Conservation (phyloP, 2,329 filamentous ascomycete genomes). For the Trichophyton benhamiae region DNA sequence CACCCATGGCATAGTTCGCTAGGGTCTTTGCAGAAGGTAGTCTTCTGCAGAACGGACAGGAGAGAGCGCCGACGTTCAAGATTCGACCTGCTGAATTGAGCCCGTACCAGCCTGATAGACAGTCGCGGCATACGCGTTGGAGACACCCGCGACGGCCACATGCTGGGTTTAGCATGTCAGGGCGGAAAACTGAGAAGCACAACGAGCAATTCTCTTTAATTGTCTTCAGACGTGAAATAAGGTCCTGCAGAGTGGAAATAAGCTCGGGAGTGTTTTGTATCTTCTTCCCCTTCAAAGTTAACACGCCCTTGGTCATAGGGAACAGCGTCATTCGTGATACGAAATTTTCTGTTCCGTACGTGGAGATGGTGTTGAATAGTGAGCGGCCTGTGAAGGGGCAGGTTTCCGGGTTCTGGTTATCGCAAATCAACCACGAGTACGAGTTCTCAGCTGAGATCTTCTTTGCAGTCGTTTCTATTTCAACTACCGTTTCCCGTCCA, state of each 20-base stretch:
- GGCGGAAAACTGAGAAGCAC: slow-evolving; percentile 33
- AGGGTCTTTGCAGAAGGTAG: slow-evolving; percentile 30
- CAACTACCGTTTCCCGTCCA: slow-evolving; percentile 27
- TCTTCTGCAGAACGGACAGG: slow-evolving; percentile 41
- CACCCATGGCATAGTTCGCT: slow-evolving; percentile 24
- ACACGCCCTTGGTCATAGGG: slow-evolving; percentile 11
- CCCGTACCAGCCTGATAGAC: slow-evolving; percentile 37
- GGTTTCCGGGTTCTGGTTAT: slow-evolving; percentile 26
- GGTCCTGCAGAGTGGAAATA: slow-evolving; percentile 24
- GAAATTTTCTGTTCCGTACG: slow-evolving; percentile 24
- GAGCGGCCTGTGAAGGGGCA: slow-evolving; percentile 31
- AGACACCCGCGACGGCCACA: slow-evolving; percentile 37
- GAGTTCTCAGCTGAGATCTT: slow-evolving; percentile 33
- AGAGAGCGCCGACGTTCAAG: slow-evolving; percentile 39
- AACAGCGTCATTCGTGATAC: slow-evolving; percentile 29
- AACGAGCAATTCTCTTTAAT: slow-evolving; percentile 35
- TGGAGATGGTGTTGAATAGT: slow-evolving; percentile 30
- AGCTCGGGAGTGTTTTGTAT: slow-evolving; percentile 33
- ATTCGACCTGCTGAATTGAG: slow-evolving; percentile 34
- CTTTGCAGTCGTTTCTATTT: slow-evolving; percentile 28
- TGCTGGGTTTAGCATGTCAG: slow-evolving; percentile 29
- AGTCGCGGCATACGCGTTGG: slow-evolving; percentile 34
- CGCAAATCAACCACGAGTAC: slow-evolving; percentile 34
- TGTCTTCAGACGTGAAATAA: slow-evolving; percentile 28
- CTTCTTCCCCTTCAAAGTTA: slow-evolving; percentile 26